A percentile compares a stretch with the other conserved stretches of the same genome.
Evolutionary conservation across 352 stramenopile genomes (phyloP).

Genomic region (Globisporangium irregulare): DNA sequence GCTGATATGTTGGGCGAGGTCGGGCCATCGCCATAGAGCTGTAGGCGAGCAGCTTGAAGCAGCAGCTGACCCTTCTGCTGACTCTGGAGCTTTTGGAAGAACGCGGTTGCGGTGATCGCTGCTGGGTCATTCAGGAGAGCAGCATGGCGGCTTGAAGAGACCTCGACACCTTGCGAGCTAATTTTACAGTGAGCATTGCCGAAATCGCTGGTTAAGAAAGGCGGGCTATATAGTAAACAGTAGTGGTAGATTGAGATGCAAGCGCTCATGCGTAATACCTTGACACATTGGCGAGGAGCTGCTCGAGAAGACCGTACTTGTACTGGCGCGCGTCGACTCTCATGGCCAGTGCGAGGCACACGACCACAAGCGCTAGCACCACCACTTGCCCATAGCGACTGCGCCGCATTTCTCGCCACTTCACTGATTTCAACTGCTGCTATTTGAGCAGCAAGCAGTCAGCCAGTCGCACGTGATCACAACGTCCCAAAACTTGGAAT

Average conservation of each 20-base stretch:
- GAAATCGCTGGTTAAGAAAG: neutral
- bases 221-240: neutral
- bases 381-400: neutral
- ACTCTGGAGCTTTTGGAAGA: conserved; percentile 24
- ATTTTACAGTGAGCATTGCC: conserved; percentile 5
- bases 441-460: neutral
- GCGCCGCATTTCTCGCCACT: neutral
- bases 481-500: neutral
- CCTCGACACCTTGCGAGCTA: conserved; percentile 3
- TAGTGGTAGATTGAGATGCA: neutral
- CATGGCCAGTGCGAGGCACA: neutral
- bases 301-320: conserved; percentile 7
- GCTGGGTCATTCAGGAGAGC: conserved; percentile 5
- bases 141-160: neutral
- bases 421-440: neutral
- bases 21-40: conserved; percentile 24
- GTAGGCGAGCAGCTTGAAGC: conserved; percentile 35
- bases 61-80: conserved; percentile 28
- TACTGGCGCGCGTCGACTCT: neutral
- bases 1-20: conserved; percentile 19
- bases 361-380: neutral
- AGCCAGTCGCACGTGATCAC: neutral
- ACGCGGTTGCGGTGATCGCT: conserved; percentile 16
- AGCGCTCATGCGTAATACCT: neutral
- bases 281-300: conserved; percentile 10